Evolutionary conservation across 2,329 filamentous ascomycete species (phyloP), one percentile per base, ranked within the genome.

Genomic region (Sclerotinia nivalis): DNA sequence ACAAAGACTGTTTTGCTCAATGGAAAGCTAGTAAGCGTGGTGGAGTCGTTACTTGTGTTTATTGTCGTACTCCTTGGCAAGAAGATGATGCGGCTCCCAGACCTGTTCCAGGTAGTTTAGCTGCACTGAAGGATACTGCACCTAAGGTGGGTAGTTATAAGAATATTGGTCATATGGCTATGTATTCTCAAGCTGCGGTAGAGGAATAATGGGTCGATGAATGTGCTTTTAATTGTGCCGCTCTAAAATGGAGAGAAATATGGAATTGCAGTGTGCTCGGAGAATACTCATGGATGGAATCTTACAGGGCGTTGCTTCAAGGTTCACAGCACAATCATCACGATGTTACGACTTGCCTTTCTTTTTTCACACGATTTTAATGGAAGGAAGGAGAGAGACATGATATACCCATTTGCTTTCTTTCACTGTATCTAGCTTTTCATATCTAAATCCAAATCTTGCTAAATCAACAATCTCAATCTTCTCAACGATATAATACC

Each of bases 51-150:
- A 88, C 86, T 0, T 90, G 88, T 73, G 87, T 88, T 0, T 85
- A 87, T 74, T 90, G 88, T 71, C 84, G 87, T n/a, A 84, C 84
- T 15, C 74, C 76, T 2, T 90, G 88, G 88, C 79, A 84, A 72
- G 82, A 79, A 0, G 83, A 84, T 37, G 62, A 45, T 56, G 45
- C 49, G 22, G 10, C 34, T 49, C 28, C 43, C 18, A 55, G 52
- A 34, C 49, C 28, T 47, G 31, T n/a, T 54, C 52, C 69, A 7
- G 69, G 70, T 54, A 69, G 67, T 58, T 56, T 74, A 37, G 72
- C 72, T 15, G 22, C 28, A 47, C 34, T 74, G 15, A 74, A 72
- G 40, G n/a, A 68, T 15, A 64, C 66, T 1, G 73, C 73, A 13
- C 73, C 71, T 12, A 73, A 73, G 56, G 56, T 73, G 31, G 70